Percentiles rank a stretch among this genome's conserved stretches.
Conservation (phyloP, 768 basidiomycete species). For the Boletus pseudopeckii region DNA sequence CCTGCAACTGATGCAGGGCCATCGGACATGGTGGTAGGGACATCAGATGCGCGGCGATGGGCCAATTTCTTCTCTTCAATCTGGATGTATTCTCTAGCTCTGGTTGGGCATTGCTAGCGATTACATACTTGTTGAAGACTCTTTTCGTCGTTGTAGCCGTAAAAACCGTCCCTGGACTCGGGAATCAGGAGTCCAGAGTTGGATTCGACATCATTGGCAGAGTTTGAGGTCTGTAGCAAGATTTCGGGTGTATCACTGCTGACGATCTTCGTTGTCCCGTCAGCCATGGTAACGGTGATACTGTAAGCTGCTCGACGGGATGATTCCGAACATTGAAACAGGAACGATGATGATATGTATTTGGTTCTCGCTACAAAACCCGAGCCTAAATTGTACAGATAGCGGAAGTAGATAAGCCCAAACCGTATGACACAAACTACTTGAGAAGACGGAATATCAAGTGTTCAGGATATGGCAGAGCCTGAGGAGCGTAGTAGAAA, state of each 20-base stretch:
- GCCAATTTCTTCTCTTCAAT: constrained; percentile 74
- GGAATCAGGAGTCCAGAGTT: constrained; percentile 36
- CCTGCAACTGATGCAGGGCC: constrained; percentile 33
- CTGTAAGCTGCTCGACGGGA: background rate
- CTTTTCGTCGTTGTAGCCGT: constrained; percentile 78
- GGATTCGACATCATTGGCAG: constrained; percentile 13
- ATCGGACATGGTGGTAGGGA: constrained; percentile 26
- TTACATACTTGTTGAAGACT: constrained; percentile 64
- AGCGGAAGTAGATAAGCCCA: background rate
- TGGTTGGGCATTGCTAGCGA: background rate
- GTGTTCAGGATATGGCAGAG: background rate
- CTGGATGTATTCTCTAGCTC: constrained; percentile 34
- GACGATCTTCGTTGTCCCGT: background rate
- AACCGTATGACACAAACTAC: background rate
- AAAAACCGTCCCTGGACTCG: constrained; percentile 68
- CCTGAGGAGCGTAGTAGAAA: too few species aligned
- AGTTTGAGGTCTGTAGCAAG: background rate
- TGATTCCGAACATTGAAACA: constrained; percentile 1
- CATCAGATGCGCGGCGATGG: constrained; percentile 61
- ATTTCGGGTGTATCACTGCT: background rate
- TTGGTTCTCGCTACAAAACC: constrained; percentile 3
- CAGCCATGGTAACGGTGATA: constrained; percentile 19
- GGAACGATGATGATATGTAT: constrained; percentile 7
- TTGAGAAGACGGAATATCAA: background rate
- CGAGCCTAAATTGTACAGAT: background rate